Evolutionary conservation across 805 yeast species (phyloP), one percentile per base, ranked within the genome.

Genomic region (Pichia californica): DNA sequence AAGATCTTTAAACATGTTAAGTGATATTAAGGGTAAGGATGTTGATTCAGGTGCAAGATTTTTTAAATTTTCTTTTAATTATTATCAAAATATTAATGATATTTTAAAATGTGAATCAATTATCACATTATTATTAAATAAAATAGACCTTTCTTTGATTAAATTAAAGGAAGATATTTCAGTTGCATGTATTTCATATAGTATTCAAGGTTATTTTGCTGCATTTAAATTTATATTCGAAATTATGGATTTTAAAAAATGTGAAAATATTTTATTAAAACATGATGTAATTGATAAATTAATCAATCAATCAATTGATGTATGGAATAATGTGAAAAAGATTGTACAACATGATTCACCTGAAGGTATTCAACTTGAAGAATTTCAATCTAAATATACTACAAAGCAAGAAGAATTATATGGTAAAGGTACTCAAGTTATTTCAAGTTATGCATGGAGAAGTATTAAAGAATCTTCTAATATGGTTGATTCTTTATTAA

Each of bases 21-120:
- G 55, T 23, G 70, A 70, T 40, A 57, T 74, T 49, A 71, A 66
- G 60, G 78, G 82, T 31, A 77, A 88, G 42, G 77, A 71, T 45
- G 81, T 85, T 36, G 96, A 88, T 46, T 81, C 86, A 20, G 96
- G 89, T 8, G 88, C 95, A 0, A 73, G 79, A 31, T 66, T 81
- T 14, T 64, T 83, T 25, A 77, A 75, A 53, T 71, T 79, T 54
- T 47, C 81, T 16, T 69, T 70, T 38, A 50, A 52, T 45, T 54
- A 70, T 44, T 61, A 67, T 39, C 57, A 62, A 49, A 29, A 32
- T 7, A 43, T 51, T 2, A 48, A 53, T 28, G 42, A 55, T 3
- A 13, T 45, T 2, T 40, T 27, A 3, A 51, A 50, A 25, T 55
- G 64, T 36, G 26, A 39, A 2, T 44, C 35, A 20, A 69, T 63